Evolutionary conservation across 768 basidiomycete species (phyloP), one percentile per base, ranked within the genome.

Genomic region (Suillus luteus): DNA sequence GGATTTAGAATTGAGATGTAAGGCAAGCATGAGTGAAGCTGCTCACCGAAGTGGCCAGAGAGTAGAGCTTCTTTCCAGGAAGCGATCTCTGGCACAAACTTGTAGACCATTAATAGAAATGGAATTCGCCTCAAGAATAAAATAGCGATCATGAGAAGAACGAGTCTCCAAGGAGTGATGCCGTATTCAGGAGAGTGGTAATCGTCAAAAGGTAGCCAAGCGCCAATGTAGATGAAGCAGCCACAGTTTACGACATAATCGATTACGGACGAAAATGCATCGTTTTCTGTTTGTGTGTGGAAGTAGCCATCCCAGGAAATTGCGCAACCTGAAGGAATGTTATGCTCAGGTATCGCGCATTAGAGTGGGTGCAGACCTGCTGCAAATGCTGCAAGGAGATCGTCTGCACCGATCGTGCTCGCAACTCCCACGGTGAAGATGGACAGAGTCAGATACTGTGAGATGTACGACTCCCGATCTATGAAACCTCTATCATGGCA

Each of bases 251-350:
- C 81, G 24, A 97, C 81, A 66, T 97, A 84, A 74, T 98, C 93
- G 65, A 99, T 88, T 46, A 97, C 92, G 33, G 93, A 89, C 1
- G 93, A 90, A 73, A 99, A 98, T 14, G 87, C 81, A 64, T 94
- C 92, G 66, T 91, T 88, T 76, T 95, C 91, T 0, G 86, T 92
- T 64, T 93, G 87, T 19, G 78, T 77, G 68, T 91, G 90, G 78
- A 92, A 92, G 67, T 92, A 81, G 2, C 87, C 92, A 75, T 96
- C 95, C 94, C 93, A 96, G 8, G 93, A 92, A 67, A 97, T 90
- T 2, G 96, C 92, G 60, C 83, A 87, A 2, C 96, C 95, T 88
- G 72, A 46, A 72, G 74, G 44, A 54, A 19, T 15, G 49, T 19
- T 35, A 62, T 62, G 52, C 59, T 3, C 3, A 59, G 35, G 62